Evolutionary conservation across 257 asterid species (phyloP).

Genomic region (Fraxinus pennsylvanica): DNA sequence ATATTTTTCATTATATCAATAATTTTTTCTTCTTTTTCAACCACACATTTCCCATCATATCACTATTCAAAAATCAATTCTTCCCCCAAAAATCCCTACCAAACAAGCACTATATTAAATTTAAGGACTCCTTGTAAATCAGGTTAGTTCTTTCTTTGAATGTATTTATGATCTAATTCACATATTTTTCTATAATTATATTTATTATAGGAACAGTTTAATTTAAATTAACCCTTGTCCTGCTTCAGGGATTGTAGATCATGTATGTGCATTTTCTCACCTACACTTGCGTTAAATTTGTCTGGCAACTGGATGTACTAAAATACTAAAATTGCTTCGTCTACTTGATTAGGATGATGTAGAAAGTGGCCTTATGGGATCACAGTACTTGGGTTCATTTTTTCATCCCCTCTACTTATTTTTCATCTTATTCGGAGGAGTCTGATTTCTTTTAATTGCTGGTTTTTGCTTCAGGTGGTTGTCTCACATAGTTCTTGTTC

Average conservation of each 20-base stretch:
- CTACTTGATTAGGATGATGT: neutral
- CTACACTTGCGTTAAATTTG: neutral
- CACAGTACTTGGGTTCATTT: neutral
- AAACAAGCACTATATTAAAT: neutral
- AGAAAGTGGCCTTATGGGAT: neutral
- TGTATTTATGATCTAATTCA: neutral
- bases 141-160: neutral
- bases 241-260: neutral
- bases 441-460: conserved; percentile 30
- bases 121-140: neutral
- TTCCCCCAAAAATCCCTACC: no score
- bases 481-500: conserved; percentile 93
- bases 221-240: neutral
- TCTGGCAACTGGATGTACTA: neutral
- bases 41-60: no score
- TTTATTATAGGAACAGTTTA: neutral
- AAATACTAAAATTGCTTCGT: neutral
- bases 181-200: neutral
- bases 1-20: no score
- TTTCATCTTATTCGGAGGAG: conserved; percentile 18
- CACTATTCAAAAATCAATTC: neutral
- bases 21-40: no score
- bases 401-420: conserved; percentile 3
- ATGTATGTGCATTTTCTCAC: neutral
- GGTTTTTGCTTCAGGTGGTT: conserved; percentile 61